A percentile compares a stretch with the other conserved stretches of the same genome.
Conservation (phyloP, 192 early-diverging fungal species). For the Entomortierella lignicola region DNA sequence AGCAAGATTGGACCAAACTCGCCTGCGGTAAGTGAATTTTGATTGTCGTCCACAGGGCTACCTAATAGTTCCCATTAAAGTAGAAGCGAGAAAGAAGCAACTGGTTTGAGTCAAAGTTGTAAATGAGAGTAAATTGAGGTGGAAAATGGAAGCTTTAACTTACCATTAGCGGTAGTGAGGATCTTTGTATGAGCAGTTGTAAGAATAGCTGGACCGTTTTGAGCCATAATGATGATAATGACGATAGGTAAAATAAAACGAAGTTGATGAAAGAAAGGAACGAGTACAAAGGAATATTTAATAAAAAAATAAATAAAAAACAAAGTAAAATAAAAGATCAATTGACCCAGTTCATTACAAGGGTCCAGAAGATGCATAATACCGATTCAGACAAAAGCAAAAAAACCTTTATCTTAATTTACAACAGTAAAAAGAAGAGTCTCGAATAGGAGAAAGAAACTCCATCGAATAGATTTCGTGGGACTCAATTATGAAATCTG, state of each 20-base stretch:
- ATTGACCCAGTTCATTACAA: no score
- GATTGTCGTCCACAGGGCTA: conserved; percentile 81
- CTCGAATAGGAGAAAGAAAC: no score
- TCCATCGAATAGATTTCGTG: no score
- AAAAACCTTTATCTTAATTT: no score
- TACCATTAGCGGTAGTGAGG: conserved; percentile 55
- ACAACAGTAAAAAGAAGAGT: no score
- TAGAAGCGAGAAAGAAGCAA: not conserved
- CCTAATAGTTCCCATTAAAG: conserved; percentile 37
- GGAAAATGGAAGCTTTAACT: not conserved
- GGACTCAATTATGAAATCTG: no score
- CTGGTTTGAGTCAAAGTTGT: not conserved
- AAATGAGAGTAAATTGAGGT: no score
- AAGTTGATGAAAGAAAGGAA: not conserved
- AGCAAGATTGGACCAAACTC: conserved; percentile 71
- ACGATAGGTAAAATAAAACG: not conserved
- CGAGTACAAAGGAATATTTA: not conserved
- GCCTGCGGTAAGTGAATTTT: conserved; percentile 77
- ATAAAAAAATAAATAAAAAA: not conserved
- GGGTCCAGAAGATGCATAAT: no score
- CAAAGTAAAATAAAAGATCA: no score
- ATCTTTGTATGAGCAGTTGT: conserved; percentile 37
- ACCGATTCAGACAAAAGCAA: no score
- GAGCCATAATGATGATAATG: conserved; percentile 9
- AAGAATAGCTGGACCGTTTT: conserved; percentile 33